Evolutionary conservation across 495 filamentous ascomycete genomes (phyloP), one percentile per base, ranked within the genome.

Genomic region (Penicillium lividum): DNA sequence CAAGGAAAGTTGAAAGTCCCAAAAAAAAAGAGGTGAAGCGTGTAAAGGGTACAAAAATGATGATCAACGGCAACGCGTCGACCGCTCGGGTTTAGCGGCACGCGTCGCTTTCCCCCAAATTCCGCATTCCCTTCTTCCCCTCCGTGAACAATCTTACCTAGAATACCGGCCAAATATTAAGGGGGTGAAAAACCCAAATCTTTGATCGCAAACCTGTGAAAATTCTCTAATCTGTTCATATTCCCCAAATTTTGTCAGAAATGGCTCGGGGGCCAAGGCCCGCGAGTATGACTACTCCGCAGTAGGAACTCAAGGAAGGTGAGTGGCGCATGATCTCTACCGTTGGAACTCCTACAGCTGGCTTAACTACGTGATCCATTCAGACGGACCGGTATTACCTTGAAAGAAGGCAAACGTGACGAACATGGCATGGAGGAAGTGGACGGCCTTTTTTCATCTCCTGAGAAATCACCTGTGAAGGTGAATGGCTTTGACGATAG

Each of bases 361-460:
- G 63, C 61, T 63, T 18, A 63, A 38, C 46, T 43, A 50, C 43
- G 28, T 47, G 31, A 55, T 53, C 22, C 48, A 15, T 46, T 42
- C 61, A 89, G 86, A 64, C 82, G 93, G 82, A 98, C 94, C 8
- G 94, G 94, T 25, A 80, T 95, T 31, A 89, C 85, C 1, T 71
- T 98, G 29, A 82, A 84, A 67, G 91, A 97, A 73, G 90, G 90
- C 42, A 75, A 88, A 52, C 87, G 91, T 74, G 92, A 98, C 74
- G 94, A 92, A 68, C 77, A 96, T 80, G 94, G 95, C 71, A 83
- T 98, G 74, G 92, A 98, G 70, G 85, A 86, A 34, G 80, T 96
- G 53, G 88, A 91, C 27, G 82, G 81, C 49, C 84, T 97, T 61
- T 98, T 97, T 73, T 97, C 92, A 4, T 96, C 93, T 10, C 93